Conservation (phyloP, 2,329 filamentous ascomycete genomes). For the Mollisia scopiformis region DNA sequence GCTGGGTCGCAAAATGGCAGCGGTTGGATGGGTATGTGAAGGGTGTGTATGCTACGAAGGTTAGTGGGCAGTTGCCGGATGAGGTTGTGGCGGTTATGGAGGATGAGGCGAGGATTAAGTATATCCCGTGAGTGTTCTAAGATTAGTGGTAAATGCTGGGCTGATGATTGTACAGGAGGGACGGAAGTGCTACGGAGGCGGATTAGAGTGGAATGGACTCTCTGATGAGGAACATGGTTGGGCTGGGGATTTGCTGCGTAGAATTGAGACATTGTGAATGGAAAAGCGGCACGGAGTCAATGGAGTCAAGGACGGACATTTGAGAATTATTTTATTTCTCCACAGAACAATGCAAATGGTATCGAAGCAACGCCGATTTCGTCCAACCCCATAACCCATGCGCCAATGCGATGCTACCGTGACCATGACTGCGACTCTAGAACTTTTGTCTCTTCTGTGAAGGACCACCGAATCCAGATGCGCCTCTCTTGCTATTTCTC, state of each 20-base stretch:
- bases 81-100: conserved; percentile 64
- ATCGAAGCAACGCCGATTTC: conserved; percentile 28
- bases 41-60: conserved; percentile 93
- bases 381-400: conserved; percentile 3
- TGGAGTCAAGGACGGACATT: conserved; percentile 23
- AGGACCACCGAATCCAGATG: conserved; percentile 48
- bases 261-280: conserved; percentile 4
- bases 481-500: conserved; percentile 61
- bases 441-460: conserved; percentile 59
- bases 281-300: conserved; percentile 27
- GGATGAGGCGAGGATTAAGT: conserved; percentile 65
- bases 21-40: conserved; percentile 84
- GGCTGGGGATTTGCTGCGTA: conserved; percentile 2
- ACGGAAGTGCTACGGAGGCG: conserved; percentile 52
- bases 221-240: conserved; percentile 1
- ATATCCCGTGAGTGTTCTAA: conserved; percentile 62
- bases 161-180: conserved; percentile 46
- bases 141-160: conserved; percentile 3
- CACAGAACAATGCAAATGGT: conserved; percentile 29
- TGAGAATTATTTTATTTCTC: conserved; percentile 19
- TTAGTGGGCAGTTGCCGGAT: conserved; percentile 77
- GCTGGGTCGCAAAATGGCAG: conserved; percentile 98
- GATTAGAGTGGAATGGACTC: conserved; percentile 24
- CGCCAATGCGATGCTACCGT: conserved; percentile 12
- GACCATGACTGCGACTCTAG: conserved; percentile 13